These are phyloP conservation scores for Clavispora santaluciae DNA, from an alignment of 805 yeast species.

Conservation along the genomic window DNA sequence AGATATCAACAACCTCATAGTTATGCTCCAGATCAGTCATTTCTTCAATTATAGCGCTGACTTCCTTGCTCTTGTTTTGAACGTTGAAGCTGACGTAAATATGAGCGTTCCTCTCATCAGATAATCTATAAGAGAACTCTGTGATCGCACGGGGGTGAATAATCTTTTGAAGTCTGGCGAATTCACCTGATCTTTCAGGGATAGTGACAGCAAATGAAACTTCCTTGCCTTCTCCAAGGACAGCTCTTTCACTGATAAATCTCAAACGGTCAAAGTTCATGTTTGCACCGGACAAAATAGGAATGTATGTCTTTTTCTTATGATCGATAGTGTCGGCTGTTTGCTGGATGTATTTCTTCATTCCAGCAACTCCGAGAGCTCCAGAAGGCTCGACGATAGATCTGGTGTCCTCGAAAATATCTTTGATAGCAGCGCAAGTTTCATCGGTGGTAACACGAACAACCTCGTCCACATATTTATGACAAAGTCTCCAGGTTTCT, in stretches of 20 bases:
- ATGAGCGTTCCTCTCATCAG: slow-evolving; percentile 53
- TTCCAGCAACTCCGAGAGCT: slow-evolving; percentile 92
- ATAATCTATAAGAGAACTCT: slow-evolving; percentile 86
- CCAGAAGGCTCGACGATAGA: slow-evolving; percentile 96
- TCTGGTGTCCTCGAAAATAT: slow-evolving; percentile 93
- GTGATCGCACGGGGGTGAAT: slow-evolving; percentile 88
- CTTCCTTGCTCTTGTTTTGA: slow-evolving; percentile 67
- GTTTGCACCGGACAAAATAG: slow-evolving; percentile 92
- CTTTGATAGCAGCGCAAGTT: slow-evolving; percentile 93
- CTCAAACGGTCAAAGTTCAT: slow-evolving; percentile 96
- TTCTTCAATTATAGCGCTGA: slow-evolving; percentile 54
- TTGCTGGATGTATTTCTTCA: slow-evolving; percentile 69
- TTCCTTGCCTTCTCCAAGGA: slow-evolving; percentile 97
- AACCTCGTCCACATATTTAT: slow-evolving; percentile 81
- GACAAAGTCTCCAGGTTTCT: slow-evolving; percentile 81
- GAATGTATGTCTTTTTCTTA: slow-evolving; percentile 65
- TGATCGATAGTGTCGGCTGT: slow-evolving; percentile 67
- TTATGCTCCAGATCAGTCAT: slow-evolving; percentile 61
- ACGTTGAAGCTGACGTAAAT: slow-evolving; percentile 89
- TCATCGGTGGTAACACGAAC: slow-evolving; percentile 86
- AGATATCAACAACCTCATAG: slow-evolving; percentile 68
- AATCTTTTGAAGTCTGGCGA: slow-evolving; percentile 66
- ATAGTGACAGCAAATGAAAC: slow-evolving; percentile 85
- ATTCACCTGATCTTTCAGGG: slow-evolving; percentile 92
- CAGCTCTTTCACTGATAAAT: slow-evolving; percentile 95